Conservation (phyloP, 2,329 filamentous ascomycete genomes). For the Sclerotinia spermophila region DNA sequence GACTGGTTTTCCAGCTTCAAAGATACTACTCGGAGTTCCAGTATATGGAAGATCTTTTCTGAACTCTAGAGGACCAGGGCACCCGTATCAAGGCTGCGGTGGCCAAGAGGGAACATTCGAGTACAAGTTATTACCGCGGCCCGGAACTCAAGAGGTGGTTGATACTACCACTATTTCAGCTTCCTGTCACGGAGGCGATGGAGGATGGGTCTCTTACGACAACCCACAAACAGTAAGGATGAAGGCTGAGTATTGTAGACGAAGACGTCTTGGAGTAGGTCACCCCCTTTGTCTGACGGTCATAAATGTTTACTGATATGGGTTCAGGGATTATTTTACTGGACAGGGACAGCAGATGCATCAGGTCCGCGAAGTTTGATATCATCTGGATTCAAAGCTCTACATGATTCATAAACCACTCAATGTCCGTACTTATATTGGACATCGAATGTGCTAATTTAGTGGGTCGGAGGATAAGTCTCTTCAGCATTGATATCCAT, state of each 20-base stretch:
- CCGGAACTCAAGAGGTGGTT: slow-evolving; percentile 59
- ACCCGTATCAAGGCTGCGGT: slow-evolving; percentile 52
- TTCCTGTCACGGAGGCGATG: slow-evolving; percentile 68
- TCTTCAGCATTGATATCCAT: not conserved
- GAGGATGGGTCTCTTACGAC: slow-evolving; percentile 77
- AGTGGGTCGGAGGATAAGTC: not conserved
- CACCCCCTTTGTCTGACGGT: not conserved
- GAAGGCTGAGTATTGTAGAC: slow-evolving; percentile 71
- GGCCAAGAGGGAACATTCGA: slow-evolving; percentile 71
- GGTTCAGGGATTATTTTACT: slow-evolving; percentile 70
- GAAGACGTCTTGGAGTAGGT: slow-evolving; percentile 61
- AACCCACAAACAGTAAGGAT: slow-evolving; percentile 70
- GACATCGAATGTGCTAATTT: not conserved
- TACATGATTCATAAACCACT: slow-evolving; percentile 41
- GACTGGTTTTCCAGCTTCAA: slow-evolving; percentile 64
- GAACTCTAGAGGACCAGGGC: slow-evolving; percentile 59
- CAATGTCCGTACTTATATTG: not conserved
- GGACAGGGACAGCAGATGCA: slow-evolving; percentile 71
- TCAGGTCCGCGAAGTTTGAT: slow-evolving; percentile 56
- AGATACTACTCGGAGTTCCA: slow-evolving; percentile 73
- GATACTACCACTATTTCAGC: slow-evolving; percentile 67
- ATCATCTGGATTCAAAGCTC: slow-evolving; percentile 54
- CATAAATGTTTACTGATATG: not conserved
- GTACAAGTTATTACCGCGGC: slow-evolving; percentile 64
- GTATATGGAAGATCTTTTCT: slow-evolving; percentile 74